These are phyloP conservation scores for Alopecurus myosuroides DNA, from an alignment of 176 grass and related monocot genomes.

Conservation along the genomic window DNA sequence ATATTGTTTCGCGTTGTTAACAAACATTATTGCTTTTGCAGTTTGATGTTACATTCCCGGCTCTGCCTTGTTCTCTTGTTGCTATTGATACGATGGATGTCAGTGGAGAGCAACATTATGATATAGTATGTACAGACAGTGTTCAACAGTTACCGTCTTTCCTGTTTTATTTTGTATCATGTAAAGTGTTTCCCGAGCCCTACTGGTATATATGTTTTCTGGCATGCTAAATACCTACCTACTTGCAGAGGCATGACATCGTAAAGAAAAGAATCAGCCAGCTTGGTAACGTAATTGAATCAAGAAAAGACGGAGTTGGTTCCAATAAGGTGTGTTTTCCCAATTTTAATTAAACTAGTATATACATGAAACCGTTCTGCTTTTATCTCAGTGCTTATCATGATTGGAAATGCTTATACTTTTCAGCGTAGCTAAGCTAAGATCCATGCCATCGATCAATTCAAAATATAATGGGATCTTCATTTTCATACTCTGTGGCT, in stretches of 20 bases:
- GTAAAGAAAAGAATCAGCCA: conserved; percentile 88
- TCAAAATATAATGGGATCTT: not conserved
- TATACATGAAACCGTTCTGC: not conserved
- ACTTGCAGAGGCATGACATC: conserved; percentile 92
- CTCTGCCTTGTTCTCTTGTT: conserved; percentile 92
- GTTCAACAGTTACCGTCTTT: conserved; percentile 21
- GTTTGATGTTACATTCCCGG: conserved; percentile 94
- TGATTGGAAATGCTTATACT: conserved; percentile 1
- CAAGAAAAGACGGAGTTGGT: conserved; percentile 85
- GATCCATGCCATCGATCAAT: not conserved
- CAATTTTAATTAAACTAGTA: conserved; percentile 1
- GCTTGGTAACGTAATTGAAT: conserved; percentile 84
- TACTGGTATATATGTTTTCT: conserved; percentile 20
- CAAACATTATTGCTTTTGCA: conserved; percentile 45
- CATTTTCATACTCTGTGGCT: not conserved
- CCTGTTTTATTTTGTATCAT: conserved; percentile 23
- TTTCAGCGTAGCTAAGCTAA: not conserved
- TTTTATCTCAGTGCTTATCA: conserved; percentile 13
- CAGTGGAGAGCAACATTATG: conserved; percentile 98
- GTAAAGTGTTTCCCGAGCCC: conserved; percentile 15
- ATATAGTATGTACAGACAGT: conserved; percentile 72
- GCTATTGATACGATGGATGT: conserved; percentile 99
- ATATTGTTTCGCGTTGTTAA: conserved; percentile 20
- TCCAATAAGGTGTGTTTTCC: conserved; percentile 61
- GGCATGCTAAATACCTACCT: conserved; percentile 15